Percentiles rank a stretch among this genome's conserved stretches.
These are phyloP conservation scores for Phytophthora lateralis DNA, from an alignment of 352 stramenopile genomes.

Conservation along the genomic window DNA sequence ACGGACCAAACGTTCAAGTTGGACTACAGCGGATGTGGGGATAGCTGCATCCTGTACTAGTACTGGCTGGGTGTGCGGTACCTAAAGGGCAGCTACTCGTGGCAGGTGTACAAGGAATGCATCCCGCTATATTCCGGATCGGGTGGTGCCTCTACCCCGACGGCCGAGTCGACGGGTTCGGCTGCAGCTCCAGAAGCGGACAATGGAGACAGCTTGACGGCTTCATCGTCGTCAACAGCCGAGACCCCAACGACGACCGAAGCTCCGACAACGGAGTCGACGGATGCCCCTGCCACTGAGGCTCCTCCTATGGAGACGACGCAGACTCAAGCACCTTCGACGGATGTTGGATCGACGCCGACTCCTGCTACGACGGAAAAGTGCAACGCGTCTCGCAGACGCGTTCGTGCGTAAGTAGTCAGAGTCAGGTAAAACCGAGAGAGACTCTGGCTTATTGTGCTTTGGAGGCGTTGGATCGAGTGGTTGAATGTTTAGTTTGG, in stretches of 20 bases:
- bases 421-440: neutral
- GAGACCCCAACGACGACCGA: neutral
- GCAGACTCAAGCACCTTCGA: conserved; percentile 13
- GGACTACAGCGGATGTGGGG: conserved; percentile 41
- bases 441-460: too few relatives aligned
- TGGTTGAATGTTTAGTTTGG: neutral
- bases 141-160: conserved; percentile 1
- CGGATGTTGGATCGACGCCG: conserved; percentile 3
- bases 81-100: conserved; percentile 39
- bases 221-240: conserved; percentile 1
- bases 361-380: conserved; percentile 9
- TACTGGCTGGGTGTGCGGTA: conserved; percentile 50
- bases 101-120: conserved; percentile 60
- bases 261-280: conserved; percentile 6
- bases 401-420: conserved; percentile 14
- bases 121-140: conserved; percentile 31
- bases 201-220: neutral
- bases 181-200: conserved; percentile 14
- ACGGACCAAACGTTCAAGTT: conserved; percentile 36
- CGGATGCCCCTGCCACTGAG: conserved; percentile 10
- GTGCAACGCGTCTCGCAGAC: conserved; percentile 22
- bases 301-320: conserved; percentile 1
- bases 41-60: conserved; percentile 44
- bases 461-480: too few relatives aligned
- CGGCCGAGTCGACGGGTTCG: conserved; percentile 17